These are phyloP conservation scores for Stemphylium beticola DNA, from an alignment of 2,329 filamentous ascomycete genomes.

Conservation along the genomic window DNA sequence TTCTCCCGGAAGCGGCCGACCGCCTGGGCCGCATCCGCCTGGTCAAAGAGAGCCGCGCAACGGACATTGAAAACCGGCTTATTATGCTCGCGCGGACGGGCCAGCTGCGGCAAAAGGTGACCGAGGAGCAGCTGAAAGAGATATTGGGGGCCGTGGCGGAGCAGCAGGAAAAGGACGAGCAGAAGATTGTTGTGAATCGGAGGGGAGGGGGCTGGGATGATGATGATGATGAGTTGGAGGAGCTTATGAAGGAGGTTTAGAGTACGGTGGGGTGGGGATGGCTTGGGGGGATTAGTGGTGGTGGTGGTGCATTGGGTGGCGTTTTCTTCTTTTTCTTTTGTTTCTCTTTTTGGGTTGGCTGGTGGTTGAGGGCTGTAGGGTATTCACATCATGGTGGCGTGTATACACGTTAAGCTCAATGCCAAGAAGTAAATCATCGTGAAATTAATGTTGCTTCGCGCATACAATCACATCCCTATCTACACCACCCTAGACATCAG, in stretches of 20 bases:
- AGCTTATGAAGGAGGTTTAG: slow-evolving; percentile 47
- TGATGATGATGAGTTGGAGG: slow-evolving; percentile 78
- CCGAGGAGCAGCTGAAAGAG: slow-evolving; percentile 91
- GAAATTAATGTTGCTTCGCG: no score
- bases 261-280: background rate
- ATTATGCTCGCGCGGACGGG: slow-evolving; percentile 89
- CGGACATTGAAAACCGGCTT: slow-evolving; percentile 88
- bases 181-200: slow-evolving; percentile 82
- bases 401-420: no score
- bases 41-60: slow-evolving; percentile 90
- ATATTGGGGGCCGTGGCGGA: slow-evolving; percentile 85
- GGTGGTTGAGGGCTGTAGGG: no score
- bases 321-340: slow-evolving; percentile 3
- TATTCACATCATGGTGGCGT: no score
- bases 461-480: background rate
- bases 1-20: slow-evolving; percentile 91
- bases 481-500: slow-evolving; percentile 4
- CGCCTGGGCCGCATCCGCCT: slow-evolving; percentile 92
- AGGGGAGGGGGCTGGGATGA: slow-evolving; percentile 81
- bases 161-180: slow-evolving; percentile 65
- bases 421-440: no score
- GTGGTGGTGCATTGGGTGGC: slow-evolving; percentile 21
- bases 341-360: background rate
- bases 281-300: background rate
- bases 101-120: slow-evolving; percentile 86